Evolutionary conservation across 352 stramenopile genomes (phyloP).

Genomic region (Stramenopiles sp.): DNA sequence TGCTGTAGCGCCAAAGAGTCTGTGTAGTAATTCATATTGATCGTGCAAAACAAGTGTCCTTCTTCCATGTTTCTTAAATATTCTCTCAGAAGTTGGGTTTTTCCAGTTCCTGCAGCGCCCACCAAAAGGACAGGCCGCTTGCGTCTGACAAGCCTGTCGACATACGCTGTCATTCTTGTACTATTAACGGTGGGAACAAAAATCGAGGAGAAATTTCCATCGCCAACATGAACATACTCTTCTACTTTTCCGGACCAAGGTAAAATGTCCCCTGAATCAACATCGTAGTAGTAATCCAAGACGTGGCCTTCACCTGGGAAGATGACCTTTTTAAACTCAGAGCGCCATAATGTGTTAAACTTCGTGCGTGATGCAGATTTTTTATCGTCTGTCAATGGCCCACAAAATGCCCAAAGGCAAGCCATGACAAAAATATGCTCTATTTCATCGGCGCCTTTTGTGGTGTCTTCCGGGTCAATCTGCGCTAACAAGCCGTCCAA

Average conservation of each 20-base stretch:
- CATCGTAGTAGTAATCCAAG: constrained; percentile 91
- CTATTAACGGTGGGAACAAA: constrained; percentile 77
- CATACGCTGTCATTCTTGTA: constrained; percentile 79
- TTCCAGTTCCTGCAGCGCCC: constrained; percentile 72
- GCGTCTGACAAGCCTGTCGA: constrained; percentile 71
- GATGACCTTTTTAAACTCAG: neutral
- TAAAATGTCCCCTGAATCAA: constrained; percentile 21
- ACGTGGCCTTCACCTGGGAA: constrained; percentile 26
- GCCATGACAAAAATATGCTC: constrained; percentile 89
- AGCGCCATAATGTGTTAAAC: constrained; percentile 49
- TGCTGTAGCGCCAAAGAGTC: constrained; percentile 66
- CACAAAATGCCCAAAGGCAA: constrained; percentile 84
- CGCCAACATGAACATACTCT: constrained; percentile 21
- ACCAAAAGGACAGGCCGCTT: constrained; percentile 76
- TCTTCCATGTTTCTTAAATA: constrained; percentile 53
- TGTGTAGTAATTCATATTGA: constrained; percentile 96
- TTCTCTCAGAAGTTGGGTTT: constrained; percentile 69
- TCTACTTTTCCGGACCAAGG: constrained; percentile 16
- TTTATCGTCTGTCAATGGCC: constrained; percentile 77
- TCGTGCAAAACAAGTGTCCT: constrained; percentile 62
- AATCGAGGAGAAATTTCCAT: constrained; percentile 38
- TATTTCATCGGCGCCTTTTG: constrained; percentile 46
- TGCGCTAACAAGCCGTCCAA: constrained; percentile 69
- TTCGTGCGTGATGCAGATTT: constrained; percentile 55
- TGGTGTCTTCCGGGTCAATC: constrained; percentile 65